A percentile compares a stretch with the other conserved stretches of the same genome.
Conservation (phyloP, 805 yeast genomes). For the Yarrowia osloensis region DNA sequence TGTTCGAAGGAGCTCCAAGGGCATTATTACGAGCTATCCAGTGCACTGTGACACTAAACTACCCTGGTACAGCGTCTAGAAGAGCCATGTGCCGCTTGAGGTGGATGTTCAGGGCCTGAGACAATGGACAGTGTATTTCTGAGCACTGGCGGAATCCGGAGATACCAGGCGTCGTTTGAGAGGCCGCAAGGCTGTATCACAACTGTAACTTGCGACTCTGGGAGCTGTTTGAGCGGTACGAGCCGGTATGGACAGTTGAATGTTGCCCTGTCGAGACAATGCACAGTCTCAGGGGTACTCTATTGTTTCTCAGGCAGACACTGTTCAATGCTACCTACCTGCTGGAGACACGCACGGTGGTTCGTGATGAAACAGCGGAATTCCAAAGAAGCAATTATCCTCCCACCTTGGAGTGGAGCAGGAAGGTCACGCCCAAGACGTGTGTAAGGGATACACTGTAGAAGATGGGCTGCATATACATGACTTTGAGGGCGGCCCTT, state of each 20-base stretch:
- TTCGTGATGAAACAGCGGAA: slow-evolving; percentile 1
- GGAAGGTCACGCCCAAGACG: too few species aligned
- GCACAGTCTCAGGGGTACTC: neutral
- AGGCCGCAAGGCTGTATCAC: neutral
- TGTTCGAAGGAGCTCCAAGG: too few species aligned
- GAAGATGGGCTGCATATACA: neutral
- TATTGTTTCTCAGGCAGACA: neutral
- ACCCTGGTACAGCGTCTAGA: too few species aligned
- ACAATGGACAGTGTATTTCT: neutral
- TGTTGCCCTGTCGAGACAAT: neutral
- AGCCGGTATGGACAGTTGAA: neutral
- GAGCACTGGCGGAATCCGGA: neutral
- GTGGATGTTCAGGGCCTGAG: too few species aligned
- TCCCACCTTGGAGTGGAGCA: too few species aligned
- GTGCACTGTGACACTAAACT: too few species aligned
- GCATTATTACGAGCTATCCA: too few species aligned
- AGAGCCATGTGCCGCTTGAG: too few species aligned
- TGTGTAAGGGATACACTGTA: neutral
- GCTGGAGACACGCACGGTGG: neutral
- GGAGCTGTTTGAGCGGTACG: neutral
- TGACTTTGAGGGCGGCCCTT: too few species aligned
- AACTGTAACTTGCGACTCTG: too few species aligned
- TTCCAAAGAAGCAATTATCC: neutral
- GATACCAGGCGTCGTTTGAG: too few species aligned
- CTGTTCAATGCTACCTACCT: neutral